phyloP scores from a whole-genome alignment of 1,284 basidiomycete species.

The Leucoagaricus sp. region DNA sequence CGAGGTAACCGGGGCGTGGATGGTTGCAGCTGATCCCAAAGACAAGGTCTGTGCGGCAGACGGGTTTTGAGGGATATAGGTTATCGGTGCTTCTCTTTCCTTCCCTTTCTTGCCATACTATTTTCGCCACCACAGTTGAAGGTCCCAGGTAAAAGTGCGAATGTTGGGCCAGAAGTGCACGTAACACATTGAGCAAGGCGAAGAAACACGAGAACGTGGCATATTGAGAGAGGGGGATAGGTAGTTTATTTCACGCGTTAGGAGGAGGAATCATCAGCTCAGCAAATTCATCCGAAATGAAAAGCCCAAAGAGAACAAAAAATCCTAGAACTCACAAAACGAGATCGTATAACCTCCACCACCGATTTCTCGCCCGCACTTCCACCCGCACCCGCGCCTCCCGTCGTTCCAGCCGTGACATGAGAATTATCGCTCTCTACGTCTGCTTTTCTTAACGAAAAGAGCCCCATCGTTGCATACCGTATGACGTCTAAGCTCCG shows the following conservation, averaged over 20 bases:
- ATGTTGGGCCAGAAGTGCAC: not conserved
- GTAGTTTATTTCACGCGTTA: constrained; percentile 12
- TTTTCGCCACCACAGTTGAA: constrained; percentile 11
- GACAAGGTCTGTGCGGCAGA: constrained; percentile 43
- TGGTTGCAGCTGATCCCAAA: constrained; percentile 20
- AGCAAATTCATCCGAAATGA: constrained; percentile 8
- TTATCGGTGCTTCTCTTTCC: constrained; percentile 49
- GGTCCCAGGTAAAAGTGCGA: not conserved
- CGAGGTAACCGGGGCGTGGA: constrained; percentile 29
- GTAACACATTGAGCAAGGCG: not conserved
- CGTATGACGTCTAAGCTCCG: constrained; percentile 8
- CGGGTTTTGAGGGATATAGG: constrained; percentile 35
- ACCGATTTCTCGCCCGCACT: constrained; percentile 44
- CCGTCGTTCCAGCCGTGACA: constrained; percentile 22
- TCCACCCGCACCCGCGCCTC: constrained; percentile 21
- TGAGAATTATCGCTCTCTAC: constrained; percentile 36
- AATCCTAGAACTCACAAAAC: constrained; percentile 74
- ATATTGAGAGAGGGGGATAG: too few species aligned
- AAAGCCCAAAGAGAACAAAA: constrained; percentile 10
- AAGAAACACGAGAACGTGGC: constrained; percentile 13
- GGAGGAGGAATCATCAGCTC: constrained; percentile 1
- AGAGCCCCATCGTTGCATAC: constrained; percentile 56
- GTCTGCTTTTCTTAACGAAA: constrained; percentile 50
- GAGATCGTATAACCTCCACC: constrained; percentile 68
- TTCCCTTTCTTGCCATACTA: constrained; percentile 73